phyloP scores from a whole-genome alignment of 2,329 filamentous ascomycete species.

The Claviceps capensis region DNA sequence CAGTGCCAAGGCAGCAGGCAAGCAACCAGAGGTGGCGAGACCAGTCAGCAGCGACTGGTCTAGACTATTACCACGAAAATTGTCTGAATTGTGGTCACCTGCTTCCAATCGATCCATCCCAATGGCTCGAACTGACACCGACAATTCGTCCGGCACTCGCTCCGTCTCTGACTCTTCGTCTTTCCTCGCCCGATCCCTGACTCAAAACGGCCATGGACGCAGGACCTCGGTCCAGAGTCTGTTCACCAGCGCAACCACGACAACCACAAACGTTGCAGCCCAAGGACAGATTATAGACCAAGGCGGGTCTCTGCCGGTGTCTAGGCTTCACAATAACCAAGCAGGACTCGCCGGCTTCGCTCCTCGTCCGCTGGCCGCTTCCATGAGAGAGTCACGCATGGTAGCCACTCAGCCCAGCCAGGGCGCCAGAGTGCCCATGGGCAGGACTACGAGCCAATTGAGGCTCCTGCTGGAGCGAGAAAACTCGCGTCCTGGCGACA shows the following conservation, averaged over 20 bases:
- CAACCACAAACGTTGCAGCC: conserved; percentile 27
- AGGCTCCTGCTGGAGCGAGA: conserved; percentile 43
- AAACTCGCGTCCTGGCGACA: conserved; percentile 22
- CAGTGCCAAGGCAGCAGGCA: conserved; percentile 35
- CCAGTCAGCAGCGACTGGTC: conserved; percentile 9
- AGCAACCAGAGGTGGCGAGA: conserved; percentile 23
- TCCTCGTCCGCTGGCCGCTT: conserved; percentile 11
- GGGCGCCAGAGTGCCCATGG: conserved; percentile 33
- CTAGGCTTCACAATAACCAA: conserved; percentile 9
- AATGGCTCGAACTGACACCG: conserved; percentile 2
- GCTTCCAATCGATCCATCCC: conserved; percentile 2
- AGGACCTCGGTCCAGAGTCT: conserved; percentile 13
- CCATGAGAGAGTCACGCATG: conserved; percentile 24
- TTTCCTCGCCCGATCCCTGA: conserved; percentile 19
- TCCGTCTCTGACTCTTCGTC: conserved; percentile 8
- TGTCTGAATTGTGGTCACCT: conserved; percentile 2
- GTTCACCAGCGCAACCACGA: conserved; percentile 23
- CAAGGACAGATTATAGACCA: conserved; percentile 31
- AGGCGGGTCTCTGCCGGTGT: conserved; percentile 18
- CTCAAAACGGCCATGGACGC: conserved; percentile 17
- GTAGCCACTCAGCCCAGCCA: conserved; percentile 36
- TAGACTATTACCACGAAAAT: conserved; percentile 3
- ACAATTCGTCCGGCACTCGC: conserved; percentile 2
- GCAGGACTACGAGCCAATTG: conserved; percentile 47
- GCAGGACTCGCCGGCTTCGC: conserved; percentile 14